Evolutionary conservation across 495 filamentous ascomycete genomes (phyloP), one percentile per base, ranked within the genome.

Genomic region (Hypomontagnella monticulosa): DNA sequence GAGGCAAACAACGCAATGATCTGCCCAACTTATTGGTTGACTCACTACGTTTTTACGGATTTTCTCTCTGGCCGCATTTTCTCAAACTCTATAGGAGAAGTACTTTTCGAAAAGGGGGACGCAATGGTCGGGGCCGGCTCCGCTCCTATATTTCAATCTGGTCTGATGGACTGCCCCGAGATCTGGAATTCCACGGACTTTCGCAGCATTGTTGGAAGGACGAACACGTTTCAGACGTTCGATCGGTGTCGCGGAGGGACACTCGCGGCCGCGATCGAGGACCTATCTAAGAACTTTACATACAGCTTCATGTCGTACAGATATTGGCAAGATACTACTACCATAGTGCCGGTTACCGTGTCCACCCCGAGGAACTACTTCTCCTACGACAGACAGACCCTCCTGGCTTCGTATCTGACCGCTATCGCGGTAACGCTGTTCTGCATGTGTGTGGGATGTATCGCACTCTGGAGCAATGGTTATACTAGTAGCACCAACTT

Each of bases 241-340:
- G 14, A 33, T 43, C 42, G 40, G 11, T 64, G 61, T 18, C 61
- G 27, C 6, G 51, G 49, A 8, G 57, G 57, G 4, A 61, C 57
- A 30, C 57, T 67, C 14, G 63, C 57, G 16, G 16, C 33, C 11
- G 57, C 63, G n/a, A 57, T 67, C 15, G 63, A 67, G 40, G 30
- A 40, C 14, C 34, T 67, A 16, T 62, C 57, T 4, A 59, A 14
- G 15, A 67, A 67, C 34, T 67, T 67, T 41, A 67, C 63, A n/a
- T 54, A 60, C 30, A 67, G 57, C 19, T 33, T 58, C 11, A 37
- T 67, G 48, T 37, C 57, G 8, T 67, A 56, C 15, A 38, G 38
- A n/a, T 50, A 61, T 27, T 67, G 63, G 63, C 40, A 43, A 18
- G 42, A 47, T 4, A 43, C 43, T 16, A 57, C 32, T 15, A 50